These are phyloP conservation scores for Microbotryum saponariae DNA, from an alignment of 1,284 basidiomycete genomes.

Conservation along the genomic window DNA sequence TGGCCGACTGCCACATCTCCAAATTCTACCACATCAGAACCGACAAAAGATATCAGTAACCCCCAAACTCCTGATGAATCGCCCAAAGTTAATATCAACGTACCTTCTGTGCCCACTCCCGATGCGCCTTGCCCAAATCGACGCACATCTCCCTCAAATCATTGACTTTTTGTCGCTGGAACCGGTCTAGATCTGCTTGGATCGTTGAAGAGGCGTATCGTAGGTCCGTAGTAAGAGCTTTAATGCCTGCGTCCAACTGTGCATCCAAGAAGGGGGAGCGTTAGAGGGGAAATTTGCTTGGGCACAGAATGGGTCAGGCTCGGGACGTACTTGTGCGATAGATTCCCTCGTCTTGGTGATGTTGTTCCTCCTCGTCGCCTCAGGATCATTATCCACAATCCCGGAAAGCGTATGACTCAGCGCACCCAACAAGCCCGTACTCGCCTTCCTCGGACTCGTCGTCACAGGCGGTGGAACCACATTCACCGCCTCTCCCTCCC, in stretches of 20 bases:
- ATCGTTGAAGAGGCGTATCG: slow-evolving; percentile 94
- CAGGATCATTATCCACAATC: slow-evolving; percentile 98
- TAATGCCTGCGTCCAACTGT: slow-evolving; percentile 84
- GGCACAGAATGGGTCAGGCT: not conserved
- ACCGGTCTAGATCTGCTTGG: slow-evolving; percentile 93
- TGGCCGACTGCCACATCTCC: slow-evolving; percentile 92
- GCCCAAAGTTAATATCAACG: slow-evolving; percentile 22
- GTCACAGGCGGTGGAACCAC: not conserved
- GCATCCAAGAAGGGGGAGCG: not conserved
- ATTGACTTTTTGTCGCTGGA: slow-evolving; percentile 96
- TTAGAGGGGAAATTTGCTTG: not conserved
- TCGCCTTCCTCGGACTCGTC: slow-evolving; percentile 6
- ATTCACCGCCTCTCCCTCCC: not conserved
- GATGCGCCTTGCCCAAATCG: slow-evolving; percentile 77
- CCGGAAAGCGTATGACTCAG: slow-evolving; percentile 90
- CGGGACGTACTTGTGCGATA: slow-evolving; percentile 70
- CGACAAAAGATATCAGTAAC: too few relatives aligned
- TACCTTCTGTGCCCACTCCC: slow-evolving; percentile 92
- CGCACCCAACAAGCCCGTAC: slow-evolving; percentile 71
- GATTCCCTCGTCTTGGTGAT: slow-evolving; percentile 91
- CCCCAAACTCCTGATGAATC: too few relatives aligned
- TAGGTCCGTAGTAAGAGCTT: slow-evolving; percentile 80
- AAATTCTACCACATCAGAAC: slow-evolving; percentile 58
- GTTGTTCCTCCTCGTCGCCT: slow-evolving; percentile 81
- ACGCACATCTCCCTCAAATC: slow-evolving; percentile 89